Conservation (phyloP, 345 rosid genomes). For the Melaleuca alternifolia region DNA sequence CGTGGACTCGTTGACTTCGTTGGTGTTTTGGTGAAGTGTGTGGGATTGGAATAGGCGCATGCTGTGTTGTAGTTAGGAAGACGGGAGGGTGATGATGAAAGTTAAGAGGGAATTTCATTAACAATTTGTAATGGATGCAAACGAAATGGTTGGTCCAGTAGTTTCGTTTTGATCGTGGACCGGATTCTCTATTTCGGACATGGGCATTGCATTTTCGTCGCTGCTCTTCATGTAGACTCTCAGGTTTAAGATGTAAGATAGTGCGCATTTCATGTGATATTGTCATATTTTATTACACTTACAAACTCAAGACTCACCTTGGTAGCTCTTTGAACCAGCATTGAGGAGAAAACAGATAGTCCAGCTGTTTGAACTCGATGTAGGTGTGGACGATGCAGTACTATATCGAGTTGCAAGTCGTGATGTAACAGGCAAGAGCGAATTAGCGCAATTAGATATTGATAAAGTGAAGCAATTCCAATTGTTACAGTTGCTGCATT, state of each 20-base stretch:
- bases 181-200: neutral
- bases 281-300: neutral
- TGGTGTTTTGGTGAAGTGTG: neutral
- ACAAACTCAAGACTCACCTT: neutral
- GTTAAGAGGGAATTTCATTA: neutral
- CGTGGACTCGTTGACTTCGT: neutral
- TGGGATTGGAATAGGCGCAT: neutral
- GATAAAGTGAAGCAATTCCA: neutral
- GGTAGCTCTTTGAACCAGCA: neutral
- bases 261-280: neutral
- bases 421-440: neutral
- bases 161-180: neutral
- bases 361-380: too few relatives aligned
- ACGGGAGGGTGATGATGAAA: neutral
- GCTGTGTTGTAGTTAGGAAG: neutral
- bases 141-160: neutral
- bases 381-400: neutral
- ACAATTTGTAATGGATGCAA: neutral
- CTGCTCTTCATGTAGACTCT: neutral
- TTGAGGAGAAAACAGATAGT: neutral
- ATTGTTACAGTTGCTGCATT: rapidly evolving
- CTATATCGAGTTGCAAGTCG: rapidly evolving
- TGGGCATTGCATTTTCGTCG: neutral
- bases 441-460: neutral
- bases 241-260: neutral